A percentile compares a stretch with the other conserved stretches of the same genome.
phyloP scores from a whole-genome alignment of 768 basidiomycete species.

The Leucosporidium creatinivorum region DNA sequence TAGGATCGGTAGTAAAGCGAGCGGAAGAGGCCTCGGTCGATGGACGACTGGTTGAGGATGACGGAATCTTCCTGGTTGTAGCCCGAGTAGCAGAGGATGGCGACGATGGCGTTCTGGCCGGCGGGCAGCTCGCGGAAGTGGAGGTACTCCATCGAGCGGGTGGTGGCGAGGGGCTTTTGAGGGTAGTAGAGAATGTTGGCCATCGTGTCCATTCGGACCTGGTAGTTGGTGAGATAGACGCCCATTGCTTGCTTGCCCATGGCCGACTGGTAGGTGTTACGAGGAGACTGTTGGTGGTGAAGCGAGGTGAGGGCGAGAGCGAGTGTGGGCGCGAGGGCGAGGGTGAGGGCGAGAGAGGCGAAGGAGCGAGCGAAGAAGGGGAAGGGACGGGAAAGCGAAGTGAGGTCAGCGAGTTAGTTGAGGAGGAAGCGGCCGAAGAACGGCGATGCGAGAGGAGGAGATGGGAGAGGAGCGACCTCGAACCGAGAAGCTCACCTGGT shows the following conservation, averaged over 20 bases:
- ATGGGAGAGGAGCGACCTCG: background rate
- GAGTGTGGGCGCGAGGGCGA: too few species aligned
- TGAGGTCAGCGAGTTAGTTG: background rate
- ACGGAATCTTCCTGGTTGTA: slow-evolving; percentile 99
- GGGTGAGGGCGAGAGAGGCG: background rate
- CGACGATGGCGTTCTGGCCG: slow-evolving; percentile 96
- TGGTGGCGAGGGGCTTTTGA: slow-evolving; percentile 96
- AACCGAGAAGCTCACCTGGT: slow-evolving; percentile 59
- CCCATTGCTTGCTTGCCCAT: slow-evolving; percentile 99
- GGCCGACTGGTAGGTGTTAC: slow-evolving; percentile 99
- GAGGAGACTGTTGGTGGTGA: slow-evolving; percentile 64
- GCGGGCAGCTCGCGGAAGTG: slow-evolving; percentile 98
- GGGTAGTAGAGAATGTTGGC: slow-evolving; percentile 99
- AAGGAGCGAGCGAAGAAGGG: too few species aligned
- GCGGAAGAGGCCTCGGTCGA: slow-evolving; percentile 95
- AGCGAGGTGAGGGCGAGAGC: too few species aligned
- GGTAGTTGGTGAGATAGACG: slow-evolving; percentile 94
- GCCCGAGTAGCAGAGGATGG: slow-evolving; percentile 95
- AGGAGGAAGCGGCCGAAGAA: background rate
- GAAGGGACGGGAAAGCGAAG: slow-evolving; percentile 11
- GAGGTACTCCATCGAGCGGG: slow-evolving; percentile 97
- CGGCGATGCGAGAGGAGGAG: background rate
- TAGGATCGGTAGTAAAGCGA: slow-evolving; percentile 98
- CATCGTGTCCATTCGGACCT: slow-evolving; percentile 99
- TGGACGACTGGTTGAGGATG: slow-evolving; percentile 97